Base-by-base conservation (phyloP, 176 grass and related monocot species). In the Tuctoria greenei region DNA sequence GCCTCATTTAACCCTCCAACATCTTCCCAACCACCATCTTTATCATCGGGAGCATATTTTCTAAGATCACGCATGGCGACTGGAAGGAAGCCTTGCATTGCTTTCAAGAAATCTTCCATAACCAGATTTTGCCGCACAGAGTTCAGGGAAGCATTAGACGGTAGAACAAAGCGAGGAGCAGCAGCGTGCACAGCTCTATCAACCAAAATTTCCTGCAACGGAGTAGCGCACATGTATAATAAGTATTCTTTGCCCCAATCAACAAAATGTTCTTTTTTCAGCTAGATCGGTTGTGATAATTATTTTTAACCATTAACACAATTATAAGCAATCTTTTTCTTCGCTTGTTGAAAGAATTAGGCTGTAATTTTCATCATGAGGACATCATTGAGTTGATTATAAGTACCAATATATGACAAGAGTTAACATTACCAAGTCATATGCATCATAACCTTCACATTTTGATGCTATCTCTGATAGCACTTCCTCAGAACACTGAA, bases 381-480 rank as follows among this genome's bases (percentile, higher is more conserved):
- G 28, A 28, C 1, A 28, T 44, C 37, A 74, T 31, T 36, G 25
- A 61, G 38, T 61, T 61, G 2, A 50, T 9, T 8, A 83, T 70
- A 83, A 77, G 69, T 35, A 43, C 42, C 28, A 78, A 35, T 21
- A 3, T 44, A 77, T 41, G 43, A 35, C 79, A 77, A 73, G 35
- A 81, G 63, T 72, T 25, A 77, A 68, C 35, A 84, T 61, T 89
- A 93, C 91, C 90, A 97, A 85, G 86, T 97, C 91, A 84, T 97
- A 91, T 42, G 95, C 95, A 93, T 97, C 91, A 47, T 97, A 97
- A 66, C 91, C 91, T 78, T 97, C 95, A 55, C 95, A 97, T 89
- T 93, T 93, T 62, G 86, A 78, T 64, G 95, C 91, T 79, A 89
- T 81, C 67, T 93, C 84, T 78, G 79, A 89, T 44, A 97, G 63